Conservation (phyloP, 2,329 filamentous ascomycete species). For the Alternaria rosae region DNA sequence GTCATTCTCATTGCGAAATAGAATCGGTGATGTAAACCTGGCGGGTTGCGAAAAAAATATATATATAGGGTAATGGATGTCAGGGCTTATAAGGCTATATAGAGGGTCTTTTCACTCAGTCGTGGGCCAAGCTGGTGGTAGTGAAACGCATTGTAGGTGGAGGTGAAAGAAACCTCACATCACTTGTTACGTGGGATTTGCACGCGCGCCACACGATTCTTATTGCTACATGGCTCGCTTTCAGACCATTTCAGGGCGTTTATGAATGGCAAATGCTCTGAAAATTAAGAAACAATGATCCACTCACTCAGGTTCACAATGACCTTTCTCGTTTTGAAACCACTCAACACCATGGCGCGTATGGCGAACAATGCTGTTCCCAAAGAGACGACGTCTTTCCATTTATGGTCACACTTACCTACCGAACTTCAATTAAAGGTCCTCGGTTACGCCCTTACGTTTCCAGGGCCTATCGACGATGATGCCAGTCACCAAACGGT, state of each 20-base stretch:
- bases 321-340: no score
- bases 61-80: not conserved
- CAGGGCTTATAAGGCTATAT: not conserved
- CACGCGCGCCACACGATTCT: not conserved
- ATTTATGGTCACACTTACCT: not conserved
- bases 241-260: not conserved
- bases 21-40: not conserved
- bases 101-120: not conserved
- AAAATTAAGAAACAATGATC: not conserved
- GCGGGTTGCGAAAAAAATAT: not conserved
- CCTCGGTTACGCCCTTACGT: not conserved
- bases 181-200: not conserved
- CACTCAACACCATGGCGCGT: no score
- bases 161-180: not conserved
- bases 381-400: not conserved
- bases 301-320: not conserved
- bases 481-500: not conserved
- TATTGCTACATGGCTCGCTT: not conserved
- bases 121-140: not conserved
- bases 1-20: not conserved
- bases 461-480: not conserved
- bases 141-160: not conserved
- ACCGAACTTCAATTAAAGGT: not conserved
- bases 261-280: not conserved
- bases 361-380: not conserved